A percentile compares a stretch with the other conserved stretches of the same genome.
phyloP scores from a whole-genome alignment of 768 basidiomycete species.

The Pisolithus sp. region DNA sequence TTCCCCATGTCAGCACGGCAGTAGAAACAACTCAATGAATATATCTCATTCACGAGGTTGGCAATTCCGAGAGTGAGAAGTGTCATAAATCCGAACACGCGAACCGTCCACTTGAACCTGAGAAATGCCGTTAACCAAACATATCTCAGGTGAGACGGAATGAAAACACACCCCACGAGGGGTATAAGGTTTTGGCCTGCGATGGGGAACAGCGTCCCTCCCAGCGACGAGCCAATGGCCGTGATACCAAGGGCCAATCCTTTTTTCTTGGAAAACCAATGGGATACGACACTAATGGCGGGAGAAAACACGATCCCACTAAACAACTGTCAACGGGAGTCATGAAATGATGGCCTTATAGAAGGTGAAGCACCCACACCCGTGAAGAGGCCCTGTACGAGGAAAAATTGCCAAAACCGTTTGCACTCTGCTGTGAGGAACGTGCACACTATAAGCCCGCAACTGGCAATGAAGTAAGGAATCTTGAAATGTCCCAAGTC shows the following conservation, averaged over 20 bases:
- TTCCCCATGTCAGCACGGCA: neutral
- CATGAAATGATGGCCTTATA: neutral
- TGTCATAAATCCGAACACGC: conserved; percentile 62
- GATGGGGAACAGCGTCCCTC: conserved; percentile 66
- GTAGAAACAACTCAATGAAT: conserved; percentile 4
- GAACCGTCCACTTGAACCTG: conserved; percentile 77
- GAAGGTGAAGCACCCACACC: conserved; percentile 40
- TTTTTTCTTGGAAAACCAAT: conserved; percentile 64
- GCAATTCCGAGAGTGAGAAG: conserved; percentile 44
- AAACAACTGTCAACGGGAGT: conserved; percentile 20
- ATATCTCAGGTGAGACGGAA: neutral
- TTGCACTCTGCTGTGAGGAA: conserved; percentile 69
- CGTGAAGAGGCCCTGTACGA: conserved; percentile 64
- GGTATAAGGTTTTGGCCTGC: conserved; percentile 48
- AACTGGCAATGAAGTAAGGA: conserved; percentile 43
- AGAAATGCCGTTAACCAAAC: neutral
- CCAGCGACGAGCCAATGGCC: conserved; percentile 61
- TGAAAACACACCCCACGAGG: conserved; percentile 43
- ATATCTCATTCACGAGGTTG: conserved; percentile 39
- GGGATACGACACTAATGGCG: conserved; percentile 51
- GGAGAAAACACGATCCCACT: conserved; percentile 60
- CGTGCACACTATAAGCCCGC: conserved; percentile 45
- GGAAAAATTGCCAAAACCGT: conserved; percentile 70
- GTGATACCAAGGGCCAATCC: conserved; percentile 55
- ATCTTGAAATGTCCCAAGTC: conserved; percentile 63